Evolutionary conservation across 2,329 filamentous ascomycete genomes (phyloP).

Genomic region (Colletotrichum magnum): DNA sequence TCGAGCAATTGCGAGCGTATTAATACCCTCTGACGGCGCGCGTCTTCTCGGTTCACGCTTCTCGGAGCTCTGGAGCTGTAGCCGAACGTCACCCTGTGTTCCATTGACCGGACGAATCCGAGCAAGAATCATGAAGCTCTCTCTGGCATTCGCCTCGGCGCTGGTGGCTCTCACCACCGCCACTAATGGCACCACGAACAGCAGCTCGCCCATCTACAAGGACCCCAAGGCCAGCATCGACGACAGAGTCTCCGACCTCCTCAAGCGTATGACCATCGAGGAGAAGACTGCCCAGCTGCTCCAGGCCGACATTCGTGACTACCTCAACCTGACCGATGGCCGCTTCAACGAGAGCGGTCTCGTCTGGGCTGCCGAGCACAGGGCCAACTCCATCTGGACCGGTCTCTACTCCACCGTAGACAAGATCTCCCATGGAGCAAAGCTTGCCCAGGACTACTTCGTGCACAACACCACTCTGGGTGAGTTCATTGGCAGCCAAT

Average conservation of each 20-base stretch:
- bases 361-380: slow-evolving; percentile 74
- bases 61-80: slow-evolving; percentile 28
- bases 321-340: slow-evolving; percentile 78
- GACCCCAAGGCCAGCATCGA: slow-evolving; percentile 74
- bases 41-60: slow-evolving; percentile 13
- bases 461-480: slow-evolving; percentile 60
- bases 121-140: slow-evolving; percentile 48
- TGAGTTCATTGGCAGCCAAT: slow-evolving; percentile 33
- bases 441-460: slow-evolving; percentile 78
- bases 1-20: slow-evolving; percentile 30
- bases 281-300: slow-evolving; percentile 81
- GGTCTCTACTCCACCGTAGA: slow-evolving; percentile 76
- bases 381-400: slow-evolving; percentile 80
- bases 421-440: slow-evolving; percentile 74
- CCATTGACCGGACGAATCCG: slow-evolving; percentile 16
- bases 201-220: slow-evolving; percentile 68
- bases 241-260: slow-evolving; percentile 75
- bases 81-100: slow-evolving; percentile 27
- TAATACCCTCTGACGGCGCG: slow-evolving; percentile 38
- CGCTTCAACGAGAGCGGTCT: slow-evolving; percentile 78
- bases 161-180: slow-evolving; percentile 46
- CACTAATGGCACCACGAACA: slow-evolving; percentile 42
- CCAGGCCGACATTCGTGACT: slow-evolving; percentile 80
- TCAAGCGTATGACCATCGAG: slow-evolving; percentile 80
- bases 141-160: slow-evolving; percentile 43